Base-by-base conservation (phyloP, 1,284 basidiomycete genomes). In the Ustanciosporium gigantosporum region DNA sequence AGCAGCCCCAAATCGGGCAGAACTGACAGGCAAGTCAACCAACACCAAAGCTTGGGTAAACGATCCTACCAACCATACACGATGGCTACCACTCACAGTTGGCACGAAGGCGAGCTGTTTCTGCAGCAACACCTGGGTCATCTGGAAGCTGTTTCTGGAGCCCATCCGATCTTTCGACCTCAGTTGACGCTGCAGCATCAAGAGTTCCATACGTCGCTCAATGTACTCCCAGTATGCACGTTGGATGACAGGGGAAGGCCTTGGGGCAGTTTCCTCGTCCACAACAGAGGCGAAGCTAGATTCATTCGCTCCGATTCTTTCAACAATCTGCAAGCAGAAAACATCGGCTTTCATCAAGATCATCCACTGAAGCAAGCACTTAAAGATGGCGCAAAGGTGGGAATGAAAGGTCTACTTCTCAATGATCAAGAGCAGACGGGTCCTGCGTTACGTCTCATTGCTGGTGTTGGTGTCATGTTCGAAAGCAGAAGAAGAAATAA, bases 401-500 rank as follows among this genome's bases (percentile, higher is more conserved):
- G 57, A 4, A 49, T 60, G 50, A 45, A 45, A 4, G 27, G 25
- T 15, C 31, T 60, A 5, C 46, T 60, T 4, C 19, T 15, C 5
- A 39, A 41, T 17, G 50, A 53, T 13, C 20, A 19, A 7, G 29
- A n/a, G n/a, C 45, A 53, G 6, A 36, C 49, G 20, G 57, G 50
- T 6, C 57, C 57, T 11, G 57, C 38, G 4, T 27, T 60, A 25
- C 51, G 42, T 21, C 34, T 60, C 20, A 55, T 60, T 16, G 57
- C 57, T 0, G 57, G 46, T 0, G 57, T 60, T 0, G 57, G 57
- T 1, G 47, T 60, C 11, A 60, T 60, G 57, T 60, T 60, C 22
- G 50, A 55, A 16, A 60, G 55, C 29, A 31, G 57, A 2, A 21
- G 57, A 20, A 53, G 57, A 22, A 60, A 60, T 25, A 60, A 60